These are phyloP conservation scores for Boletus fagicola DNA, from an alignment of 768 basidiomycete species.

Conservation along the genomic window DNA sequence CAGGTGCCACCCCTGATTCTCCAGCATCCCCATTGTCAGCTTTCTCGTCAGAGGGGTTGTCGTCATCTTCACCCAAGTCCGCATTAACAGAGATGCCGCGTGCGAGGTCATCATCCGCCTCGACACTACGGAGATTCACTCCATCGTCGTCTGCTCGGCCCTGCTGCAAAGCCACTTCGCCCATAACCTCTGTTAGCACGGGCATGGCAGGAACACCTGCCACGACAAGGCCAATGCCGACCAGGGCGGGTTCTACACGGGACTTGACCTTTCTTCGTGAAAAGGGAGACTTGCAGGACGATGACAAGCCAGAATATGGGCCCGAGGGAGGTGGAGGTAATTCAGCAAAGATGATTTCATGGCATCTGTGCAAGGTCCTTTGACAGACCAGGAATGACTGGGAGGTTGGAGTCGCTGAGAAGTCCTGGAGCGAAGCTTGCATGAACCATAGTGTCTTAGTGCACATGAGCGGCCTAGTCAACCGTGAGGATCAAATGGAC, in stretches of 20 bases:
- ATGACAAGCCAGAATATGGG: constrained; percentile 63
- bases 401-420: constrained; percentile 52
- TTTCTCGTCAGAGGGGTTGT: constrained; percentile 46
- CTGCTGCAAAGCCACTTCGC: constrained; percentile 86
- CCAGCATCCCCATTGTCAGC: constrained; percentile 25
- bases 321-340: constrained; percentile 61
- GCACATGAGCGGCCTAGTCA: constrained; percentile 11
- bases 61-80: constrained; percentile 38
- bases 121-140: constrained; percentile 47
- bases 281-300: constrained; percentile 49
- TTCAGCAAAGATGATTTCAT: constrained; percentile 95
- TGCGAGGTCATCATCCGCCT: constrained; percentile 43
- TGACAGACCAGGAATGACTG: constrained; percentile 89
- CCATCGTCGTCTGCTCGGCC: constrained; percentile 72
- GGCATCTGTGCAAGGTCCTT: constrained; percentile 84
- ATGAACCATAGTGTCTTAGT: constrained; percentile 94
- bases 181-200: constrained; percentile 65
- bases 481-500: constrained; percentile 37
- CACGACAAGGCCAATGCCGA: constrained; percentile 81
- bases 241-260: constrained; percentile 68
- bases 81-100: constrained; percentile 21
- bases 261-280: constrained; percentile 66
- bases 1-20: constrained; percentile 11
- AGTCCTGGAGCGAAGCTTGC: constrained; percentile 90
- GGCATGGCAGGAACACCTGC: constrained; percentile 81